Percentiles rank a stretch among this genome's conserved stretches.
These are phyloP conservation scores for Laetiporus sulphureus DNA, from an alignment of 1,284 basidiomycete species.

Conservation along the genomic window DNA sequence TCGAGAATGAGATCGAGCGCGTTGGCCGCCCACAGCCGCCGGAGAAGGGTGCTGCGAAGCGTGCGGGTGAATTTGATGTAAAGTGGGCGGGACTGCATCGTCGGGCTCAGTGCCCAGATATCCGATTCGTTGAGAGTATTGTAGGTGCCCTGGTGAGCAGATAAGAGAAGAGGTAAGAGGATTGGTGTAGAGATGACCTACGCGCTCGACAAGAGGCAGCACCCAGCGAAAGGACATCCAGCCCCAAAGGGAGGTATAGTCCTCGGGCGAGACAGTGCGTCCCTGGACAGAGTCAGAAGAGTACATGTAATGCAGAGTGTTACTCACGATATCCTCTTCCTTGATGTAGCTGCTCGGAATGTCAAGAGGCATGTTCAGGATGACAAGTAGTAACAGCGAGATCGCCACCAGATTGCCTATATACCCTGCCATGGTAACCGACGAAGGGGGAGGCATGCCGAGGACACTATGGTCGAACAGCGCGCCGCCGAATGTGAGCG, in stretches of 20 bases:
- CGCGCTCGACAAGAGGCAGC: conserved; percentile 52
- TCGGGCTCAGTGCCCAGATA: conserved; percentile 66
- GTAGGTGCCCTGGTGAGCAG: conserved; percentile 39
- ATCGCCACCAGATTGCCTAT: conserved; percentile 38
- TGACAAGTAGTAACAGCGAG: conserved; percentile 33
- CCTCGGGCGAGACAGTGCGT: conserved; percentile 57
- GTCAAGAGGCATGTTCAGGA: conserved; percentile 51
- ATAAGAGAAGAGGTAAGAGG: not conserved
- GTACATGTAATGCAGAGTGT: not conserved
- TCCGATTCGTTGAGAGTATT: conserved; percentile 64
- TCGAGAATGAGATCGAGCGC: conserved; percentile 71
- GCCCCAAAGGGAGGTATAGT: conserved; percentile 66
- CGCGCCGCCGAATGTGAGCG: conserved; percentile 41
- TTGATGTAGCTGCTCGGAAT: conserved; percentile 44
- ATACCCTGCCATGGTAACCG: conserved; percentile 25
- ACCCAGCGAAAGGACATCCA: conserved; percentile 85
- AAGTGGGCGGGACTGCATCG: conserved; percentile 59
- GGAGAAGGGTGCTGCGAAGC: conserved; percentile 45
- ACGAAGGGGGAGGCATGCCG: conserved; percentile 31
- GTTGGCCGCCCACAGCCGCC: conserved; percentile 61
- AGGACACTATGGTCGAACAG: conserved; percentile 39
- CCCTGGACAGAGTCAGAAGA: conserved; percentile 31
- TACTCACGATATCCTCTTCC: conserved; percentile 44
- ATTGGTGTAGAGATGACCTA: conserved; percentile 20
- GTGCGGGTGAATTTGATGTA: conserved; percentile 53